Evolutionary conservation across 1,139 yeast genomes (phyloP).

Genomic region (Debaryomyces sp.): DNA sequence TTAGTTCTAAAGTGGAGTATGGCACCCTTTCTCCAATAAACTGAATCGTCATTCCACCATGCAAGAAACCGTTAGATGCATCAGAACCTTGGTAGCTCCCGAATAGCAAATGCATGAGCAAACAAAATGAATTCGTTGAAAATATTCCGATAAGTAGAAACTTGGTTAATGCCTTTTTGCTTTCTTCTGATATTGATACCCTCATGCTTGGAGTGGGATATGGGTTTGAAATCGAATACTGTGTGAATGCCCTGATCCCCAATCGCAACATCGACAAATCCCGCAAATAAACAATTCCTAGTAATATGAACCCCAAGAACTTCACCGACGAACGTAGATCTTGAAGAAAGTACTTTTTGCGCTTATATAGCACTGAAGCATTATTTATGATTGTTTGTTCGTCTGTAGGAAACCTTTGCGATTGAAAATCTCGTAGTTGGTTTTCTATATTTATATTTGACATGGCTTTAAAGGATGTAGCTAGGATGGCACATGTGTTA

Average conservation of each 20-base stretch:
- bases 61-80: conserved; percentile 23
- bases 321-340: conserved; percentile 35
- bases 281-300: conserved; percentile 36
- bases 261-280: conserved; percentile 38
- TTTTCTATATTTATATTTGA: conserved; percentile 19
- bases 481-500: background rate
- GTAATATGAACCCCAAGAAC: conserved; percentile 32
- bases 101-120: conserved; percentile 30
- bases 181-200: conserved; percentile 26
- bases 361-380: conserved; percentile 37
- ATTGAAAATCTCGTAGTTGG: conserved; percentile 31
- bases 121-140: conserved; percentile 27
- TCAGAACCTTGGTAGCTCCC: conserved; percentile 25
- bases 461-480: background rate
- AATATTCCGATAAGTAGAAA: conserved; percentile 30
- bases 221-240: conserved; percentile 35
- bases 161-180: conserved; percentile 30
- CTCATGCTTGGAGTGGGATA: conserved; percentile 18
- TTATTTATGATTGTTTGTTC: conserved; percentile 42
- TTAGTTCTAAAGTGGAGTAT: conserved; percentile 25
- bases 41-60: conserved; percentile 42
- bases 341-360: conserved; percentile 40
- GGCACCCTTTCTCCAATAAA: conserved; percentile 47
- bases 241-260: conserved; percentile 28
- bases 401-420: conserved; percentile 37